phyloP scores from a whole-genome alignment of 73 alveolate genomes.

The Breviolum minutum region DNA sequence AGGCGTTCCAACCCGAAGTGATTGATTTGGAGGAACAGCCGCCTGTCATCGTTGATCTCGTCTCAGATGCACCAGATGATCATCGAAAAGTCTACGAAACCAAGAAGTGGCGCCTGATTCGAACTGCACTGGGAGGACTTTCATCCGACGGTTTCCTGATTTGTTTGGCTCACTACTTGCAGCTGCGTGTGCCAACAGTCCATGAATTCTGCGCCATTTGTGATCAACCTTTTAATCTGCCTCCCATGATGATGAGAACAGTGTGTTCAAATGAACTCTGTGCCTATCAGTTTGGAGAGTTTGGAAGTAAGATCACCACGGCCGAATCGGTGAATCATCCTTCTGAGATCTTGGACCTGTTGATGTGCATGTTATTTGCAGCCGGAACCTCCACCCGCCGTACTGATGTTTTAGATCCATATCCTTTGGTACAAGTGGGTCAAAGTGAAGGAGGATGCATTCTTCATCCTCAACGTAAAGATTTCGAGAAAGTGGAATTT shows the following conservation, averaged over 20 bases:
- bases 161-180: slow-evolving; percentile 57
- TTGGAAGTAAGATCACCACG: slow-evolving; percentile 62
- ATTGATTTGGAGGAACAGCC: background rate
- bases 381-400: background rate
- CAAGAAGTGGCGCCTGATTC: background rate
- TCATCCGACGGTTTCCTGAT: background rate
- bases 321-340: slow-evolving; percentile 66
- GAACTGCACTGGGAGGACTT: background rate
- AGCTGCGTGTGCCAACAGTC: slow-evolving; percentile 61
- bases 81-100: background rate
- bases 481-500: slow-evolving; percentile 4
- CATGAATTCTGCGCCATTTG: slow-evolving; percentile 74
- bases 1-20: background rate
- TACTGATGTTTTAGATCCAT: slow-evolving; percentile 29
- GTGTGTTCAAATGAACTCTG: slow-evolving; percentile 57
- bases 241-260: slow-evolving; percentile 76
- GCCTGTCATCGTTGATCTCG: background rate
- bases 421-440: slow-evolving; percentile 28
- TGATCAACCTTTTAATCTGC: slow-evolving; percentile 17
- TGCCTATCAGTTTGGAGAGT: slow-evolving; percentile 51
- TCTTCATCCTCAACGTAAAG: slow-evolving; percentile 8
- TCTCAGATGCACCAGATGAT: background rate
- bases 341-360: slow-evolving; percentile 49
- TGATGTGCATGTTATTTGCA: slow-evolving; percentile 49
- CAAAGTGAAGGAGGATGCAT: background rate